Evolutionary conservation across 1,284 basidiomycete species (phyloP), one percentile per base, ranked within the genome.

Genomic region (Ustilago cynodontis): DNA sequence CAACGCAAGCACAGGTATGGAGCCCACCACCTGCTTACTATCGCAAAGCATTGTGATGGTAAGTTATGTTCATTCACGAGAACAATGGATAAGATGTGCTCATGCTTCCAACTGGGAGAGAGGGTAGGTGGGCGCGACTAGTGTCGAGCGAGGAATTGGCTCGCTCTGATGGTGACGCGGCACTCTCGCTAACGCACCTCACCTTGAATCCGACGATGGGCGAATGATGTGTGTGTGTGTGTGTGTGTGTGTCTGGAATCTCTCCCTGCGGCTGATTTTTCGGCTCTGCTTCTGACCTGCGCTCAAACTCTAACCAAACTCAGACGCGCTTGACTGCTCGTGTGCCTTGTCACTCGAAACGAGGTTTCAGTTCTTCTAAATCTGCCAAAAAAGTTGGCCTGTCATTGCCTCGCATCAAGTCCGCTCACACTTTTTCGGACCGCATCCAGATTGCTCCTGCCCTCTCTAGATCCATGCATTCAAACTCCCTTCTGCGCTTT

Each of bases 291-390:
- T 43, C n/a, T 43, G 41, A n/a, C n/a, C 20, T 43, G 41, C 41
- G 20, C 9, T 43, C 20, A 43, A 49, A 49, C 47, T 18, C 47
- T 49, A 49, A 26, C 24, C 26, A 49, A 28, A 49, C 22, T n/a
- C 1, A 16, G 24, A 14, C 18, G 26, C 26, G 33, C 18, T 20
- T 52, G 28, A 52, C 51, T 52, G 29, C 51, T 52, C 16, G n/a
- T 33, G 29, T 52, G 28, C 51, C 51, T 35, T 20, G 24, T 33
- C 4, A 8, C 11, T 50, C 24, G 3, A 52, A 24, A 37, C 26
- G 45, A 49, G 47, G 47, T 49, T 59, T 68, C 59, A 66, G 13
- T 66, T 72, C 70, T 72, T 72, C 70, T 33, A 66, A 72, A 60
- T 59, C 59, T 56, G 20, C 31, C 29, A 67, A 72, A 66, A 58